A percentile compares a stretch with the other conserved stretches of the same genome.
Conservation (phyloP, 2,329 filamentous ascomycete species). For the Botrytis paeoniae region DNA sequence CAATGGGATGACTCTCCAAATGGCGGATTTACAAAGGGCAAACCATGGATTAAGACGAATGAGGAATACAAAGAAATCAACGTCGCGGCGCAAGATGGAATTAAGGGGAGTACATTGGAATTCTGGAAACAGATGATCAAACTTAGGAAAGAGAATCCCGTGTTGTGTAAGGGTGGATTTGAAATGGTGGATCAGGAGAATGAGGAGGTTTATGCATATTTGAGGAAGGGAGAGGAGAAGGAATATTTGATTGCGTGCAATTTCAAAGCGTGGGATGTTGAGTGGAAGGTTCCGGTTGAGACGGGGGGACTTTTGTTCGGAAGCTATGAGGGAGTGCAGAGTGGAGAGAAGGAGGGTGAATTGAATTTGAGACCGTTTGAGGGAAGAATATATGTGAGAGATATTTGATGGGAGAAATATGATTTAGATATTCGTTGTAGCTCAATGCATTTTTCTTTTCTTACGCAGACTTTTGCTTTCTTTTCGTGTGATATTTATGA, state of each 20-base stretch:
- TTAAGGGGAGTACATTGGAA: slow-evolving; percentile 20
- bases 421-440: background rate
- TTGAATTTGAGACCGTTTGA: slow-evolving; percentile 3
- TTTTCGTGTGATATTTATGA: background rate
- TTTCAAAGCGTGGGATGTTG: slow-evolving; percentile 2
- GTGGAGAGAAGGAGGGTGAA: background rate
- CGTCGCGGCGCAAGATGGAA: slow-evolving; percentile 21
- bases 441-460: background rate
- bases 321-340: background rate
- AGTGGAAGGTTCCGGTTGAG: background rate
- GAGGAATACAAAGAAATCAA: slow-evolving; percentile 53
- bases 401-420: background rate
- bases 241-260: slow-evolving; percentile 8
- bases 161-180: slow-evolving; percentile 28
- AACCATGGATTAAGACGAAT: slow-evolving; percentile 59
- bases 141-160: slow-evolving; percentile 23
- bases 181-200: slow-evolving; percentile 20
- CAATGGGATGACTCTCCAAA: slow-evolving; percentile 60
- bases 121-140: slow-evolving; percentile 27
- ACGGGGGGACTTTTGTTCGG: background rate
- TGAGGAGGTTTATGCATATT: slow-evolving; percentile 18
- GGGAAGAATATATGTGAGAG: slow-evolving; percentile 1
- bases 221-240: slow-evolving; percentile 8
- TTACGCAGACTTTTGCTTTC: background rate
- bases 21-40: slow-evolving; percentile 55